These are phyloP conservation scores for Cylindrodendrum hubeiense DNA, from an alignment of 2,329 filamentous ascomycete species.

Conservation along the genomic window DNA sequence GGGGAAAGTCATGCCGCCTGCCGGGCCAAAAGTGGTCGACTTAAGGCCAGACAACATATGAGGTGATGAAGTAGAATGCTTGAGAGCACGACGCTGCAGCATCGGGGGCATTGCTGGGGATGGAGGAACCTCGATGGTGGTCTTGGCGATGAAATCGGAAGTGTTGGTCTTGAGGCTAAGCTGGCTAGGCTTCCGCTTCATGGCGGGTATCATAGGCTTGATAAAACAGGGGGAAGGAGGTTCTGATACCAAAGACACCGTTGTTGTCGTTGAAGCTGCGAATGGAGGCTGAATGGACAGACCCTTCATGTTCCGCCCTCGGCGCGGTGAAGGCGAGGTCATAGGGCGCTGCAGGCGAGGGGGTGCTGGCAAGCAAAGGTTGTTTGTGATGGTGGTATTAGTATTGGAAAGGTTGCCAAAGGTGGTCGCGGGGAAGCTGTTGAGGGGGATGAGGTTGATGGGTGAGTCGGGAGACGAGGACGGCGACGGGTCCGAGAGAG, in stretches of 20 bases:
- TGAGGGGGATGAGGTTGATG: conserved; percentile 77
- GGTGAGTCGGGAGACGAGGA: conserved; percentile 94
- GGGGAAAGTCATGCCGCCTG: conserved; percentile 74
- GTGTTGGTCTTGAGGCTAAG: conserved; percentile 81
- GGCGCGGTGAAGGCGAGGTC: conserved; percentile 77
- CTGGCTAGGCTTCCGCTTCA: conserved; percentile 81
- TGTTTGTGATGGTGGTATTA: conserved; percentile 48
- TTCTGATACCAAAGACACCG: conserved; percentile 69
- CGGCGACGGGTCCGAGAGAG: conserved; percentile 89
- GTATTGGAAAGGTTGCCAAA: conserved; percentile 58
- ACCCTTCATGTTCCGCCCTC: conserved; percentile 86
- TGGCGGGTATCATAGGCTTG: conserved; percentile 78
- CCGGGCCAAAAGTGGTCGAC: conserved; percentile 70
- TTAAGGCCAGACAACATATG: conserved; percentile 73
- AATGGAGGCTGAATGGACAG: conserved; percentile 80
- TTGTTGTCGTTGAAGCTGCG: conserved; percentile 56
- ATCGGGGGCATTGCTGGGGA: conserved; percentile 70
- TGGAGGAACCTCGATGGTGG: conserved; percentile 65
- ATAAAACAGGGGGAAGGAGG: conserved; percentile 83
- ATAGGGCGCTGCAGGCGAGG: conserved; percentile 66
- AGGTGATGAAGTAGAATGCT: conserved; percentile 76
- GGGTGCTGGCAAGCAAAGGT: conserved; percentile 59
- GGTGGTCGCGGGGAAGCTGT: conserved; percentile 73
- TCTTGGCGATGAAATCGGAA: conserved; percentile 63
- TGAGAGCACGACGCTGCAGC: conserved; percentile 71